Conservation (phyloP, 192 early-diverging fungal genomes). For the Coemansia sp. region DNA sequence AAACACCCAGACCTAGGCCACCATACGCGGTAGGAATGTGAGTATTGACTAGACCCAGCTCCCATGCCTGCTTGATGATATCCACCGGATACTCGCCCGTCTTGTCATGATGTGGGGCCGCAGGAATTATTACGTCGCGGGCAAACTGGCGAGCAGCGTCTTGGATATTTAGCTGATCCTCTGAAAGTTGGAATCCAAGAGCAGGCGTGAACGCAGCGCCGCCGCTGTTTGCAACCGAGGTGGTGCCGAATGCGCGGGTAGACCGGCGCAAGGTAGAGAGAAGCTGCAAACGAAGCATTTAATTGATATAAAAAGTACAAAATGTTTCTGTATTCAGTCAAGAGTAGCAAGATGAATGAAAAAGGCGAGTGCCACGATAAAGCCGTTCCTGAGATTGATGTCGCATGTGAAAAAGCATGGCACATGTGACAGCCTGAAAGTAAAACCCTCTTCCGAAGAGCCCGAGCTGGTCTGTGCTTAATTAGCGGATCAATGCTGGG, state of each 20-base stretch:
- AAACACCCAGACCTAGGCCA: conserved; percentile 83
- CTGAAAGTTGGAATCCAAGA: conserved; percentile 69
- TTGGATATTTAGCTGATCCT: conserved; percentile 84
- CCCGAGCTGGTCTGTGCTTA: too few relatives aligned
- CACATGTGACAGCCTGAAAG: conserved; percentile 3
- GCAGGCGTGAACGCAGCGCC: conserved; percentile 8
- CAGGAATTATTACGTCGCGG: conserved; percentile 83
- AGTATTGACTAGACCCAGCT: conserved; percentile 87
- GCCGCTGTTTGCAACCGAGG: conserved; percentile 15
- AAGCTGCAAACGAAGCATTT: conserved; percentile 42
- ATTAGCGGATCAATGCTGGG: too few relatives aligned
- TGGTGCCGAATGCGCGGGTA: conserved; percentile 41
- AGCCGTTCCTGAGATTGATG: background rate
- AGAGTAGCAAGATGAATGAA: background rate
- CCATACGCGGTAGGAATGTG: conserved; percentile 86
- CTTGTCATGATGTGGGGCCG: conserved; percentile 89
- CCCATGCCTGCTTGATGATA: conserved; percentile 87
- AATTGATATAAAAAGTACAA: background rate
- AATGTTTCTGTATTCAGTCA: background rate
- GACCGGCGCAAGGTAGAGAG: conserved; percentile 26
- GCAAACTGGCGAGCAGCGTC: conserved; percentile 89
- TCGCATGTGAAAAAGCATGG: background rate
- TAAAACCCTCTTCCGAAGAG: background rate
- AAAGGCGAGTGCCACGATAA: background rate
- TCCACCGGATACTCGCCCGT: conserved; percentile 91